phyloP scores from a whole-genome alignment of 345 rosid genomes.

The Corchorus capsularis region DNA sequence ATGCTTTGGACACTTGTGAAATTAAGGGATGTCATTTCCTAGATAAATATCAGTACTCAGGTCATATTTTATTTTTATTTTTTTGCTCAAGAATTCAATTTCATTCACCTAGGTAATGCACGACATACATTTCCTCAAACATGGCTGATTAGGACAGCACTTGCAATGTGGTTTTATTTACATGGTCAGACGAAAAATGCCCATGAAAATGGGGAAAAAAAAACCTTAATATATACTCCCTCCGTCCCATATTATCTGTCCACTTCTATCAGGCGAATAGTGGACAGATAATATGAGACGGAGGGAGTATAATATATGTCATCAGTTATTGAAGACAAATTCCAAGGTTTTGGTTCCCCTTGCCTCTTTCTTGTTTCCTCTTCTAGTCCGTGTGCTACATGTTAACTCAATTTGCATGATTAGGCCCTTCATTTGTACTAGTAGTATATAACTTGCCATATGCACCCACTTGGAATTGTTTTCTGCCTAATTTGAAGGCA shows the following conservation, averaged over 20 bases:
- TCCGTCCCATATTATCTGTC: no score
- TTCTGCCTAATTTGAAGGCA: not conserved
- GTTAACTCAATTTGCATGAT: not conserved
- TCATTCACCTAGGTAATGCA: not conserved
- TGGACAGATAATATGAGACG: no score
- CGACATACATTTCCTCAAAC: constrained; percentile 7
- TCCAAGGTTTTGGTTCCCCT: not conserved
- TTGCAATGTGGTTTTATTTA: not conserved
- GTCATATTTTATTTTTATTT: not conserved
- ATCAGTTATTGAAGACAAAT: not conserved
- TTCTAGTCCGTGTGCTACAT: not conserved
- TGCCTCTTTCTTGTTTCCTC: not conserved
- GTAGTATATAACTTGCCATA: not conserved
- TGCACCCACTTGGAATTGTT: not conserved
- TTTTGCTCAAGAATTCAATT: not conserved
- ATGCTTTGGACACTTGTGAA: not conserved
- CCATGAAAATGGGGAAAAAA: not conserved
- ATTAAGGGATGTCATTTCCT: not conserved
- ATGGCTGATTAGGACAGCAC: constrained; percentile 1
- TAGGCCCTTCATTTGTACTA: not conserved
- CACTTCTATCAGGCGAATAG: no score
- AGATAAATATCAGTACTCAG: not conserved
- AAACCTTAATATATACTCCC: not conserved
- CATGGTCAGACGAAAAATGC: not conserved
- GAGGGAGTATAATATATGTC: no score